phyloP scores from a whole-genome alignment of 768 basidiomycete species.

The Russula griseocarnosa region DNA sequence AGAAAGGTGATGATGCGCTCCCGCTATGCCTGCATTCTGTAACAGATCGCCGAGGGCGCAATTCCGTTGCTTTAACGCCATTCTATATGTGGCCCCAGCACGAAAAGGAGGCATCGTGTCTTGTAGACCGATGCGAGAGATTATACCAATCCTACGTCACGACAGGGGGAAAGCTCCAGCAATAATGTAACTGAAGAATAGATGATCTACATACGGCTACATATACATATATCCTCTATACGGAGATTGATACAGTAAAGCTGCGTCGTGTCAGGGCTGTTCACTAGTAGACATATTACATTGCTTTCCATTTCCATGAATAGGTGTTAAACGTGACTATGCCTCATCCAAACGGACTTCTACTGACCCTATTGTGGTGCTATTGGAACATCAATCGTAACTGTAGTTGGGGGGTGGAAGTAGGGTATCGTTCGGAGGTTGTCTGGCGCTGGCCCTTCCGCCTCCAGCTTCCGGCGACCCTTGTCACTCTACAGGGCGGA shows the following conservation, averaged over 20 bases:
- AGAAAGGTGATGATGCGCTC: conserved; percentile 24
- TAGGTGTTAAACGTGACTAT: background rate
- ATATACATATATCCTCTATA: background rate
- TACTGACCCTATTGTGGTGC: background rate
- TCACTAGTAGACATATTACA: background rate
- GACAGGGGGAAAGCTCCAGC: conserved; percentile 31
- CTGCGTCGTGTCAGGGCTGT: background rate
- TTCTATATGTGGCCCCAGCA: conserved; percentile 53
- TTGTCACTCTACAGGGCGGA: conserved; percentile 54
- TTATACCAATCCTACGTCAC: conserved; percentile 43
- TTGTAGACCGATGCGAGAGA: conserved; percentile 54
- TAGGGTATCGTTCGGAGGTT: conserved; percentile 74
- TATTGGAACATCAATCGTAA: conserved; percentile 28
- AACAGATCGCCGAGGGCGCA: conserved; percentile 53
- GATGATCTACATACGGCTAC: background rate
- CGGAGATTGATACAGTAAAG: background rate
- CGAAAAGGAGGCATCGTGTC: conserved; percentile 41
- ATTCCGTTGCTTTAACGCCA: conserved; percentile 46
- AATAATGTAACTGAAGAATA: background rate
- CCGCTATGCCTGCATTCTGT: conserved; percentile 54
- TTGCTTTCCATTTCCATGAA: no score
- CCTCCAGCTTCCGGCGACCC: conserved; percentile 58
- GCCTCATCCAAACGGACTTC: conserved; percentile 1
- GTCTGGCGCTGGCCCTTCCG: conserved; percentile 55
- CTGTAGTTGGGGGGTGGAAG: conserved; percentile 44